Base-by-base conservation (phyloP, 306 rosid species). In the Sophora flavescens region DNA sequence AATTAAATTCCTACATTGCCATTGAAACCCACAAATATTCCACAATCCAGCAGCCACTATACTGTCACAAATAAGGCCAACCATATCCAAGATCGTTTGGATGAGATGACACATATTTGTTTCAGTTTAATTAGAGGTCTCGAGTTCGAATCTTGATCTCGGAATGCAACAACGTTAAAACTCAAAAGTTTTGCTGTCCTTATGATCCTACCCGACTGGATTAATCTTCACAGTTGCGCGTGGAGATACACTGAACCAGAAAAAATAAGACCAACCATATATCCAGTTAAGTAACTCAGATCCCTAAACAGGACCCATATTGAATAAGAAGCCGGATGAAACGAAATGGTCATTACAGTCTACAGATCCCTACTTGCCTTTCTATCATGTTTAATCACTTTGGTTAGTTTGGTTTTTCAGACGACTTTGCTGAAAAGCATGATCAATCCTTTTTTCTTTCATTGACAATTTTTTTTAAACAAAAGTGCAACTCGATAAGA, bases 361-460 rank as follows among this genome's bases (percentile, higher is more conserved):
- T n/a, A n/a, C 38, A 54, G 10, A 63, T 63, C 11, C 64, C 66
- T 45, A 18, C 54, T 1, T 28, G 35, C 44, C 73, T 64, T 65
- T 76, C 57, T 64, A 13, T 51, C 73, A 15, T 41, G 14, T 65
- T 38, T 22, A 22, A 15, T 75, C 52, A 45, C 51, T 50, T 36
- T 44, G 48, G 13, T 47, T 47, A 57, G 22, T 68, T 33, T 32
- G 30, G 42, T 67, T 67, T 68, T 17, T 22, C 22, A 22, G 53
- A 8, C 17, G 38, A 16, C 38, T 70, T 74, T 58, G 59, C 5
- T 66, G 28, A 12, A 74, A 80, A 66, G 76, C 67, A 74, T 12
- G 52, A 66, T 48, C 63, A 35, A 4, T 33, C 60, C 9, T 36
- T 71, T 60, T 11, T 53, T 12, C 9, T 50, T 42, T 51, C 39